A percentile compares a stretch with the other conserved stretches of the same genome.
These are phyloP conservation scores for Cucurbita maxima DNA, from an alignment of 306 rosid genomes.

Conservation along the genomic window DNA sequence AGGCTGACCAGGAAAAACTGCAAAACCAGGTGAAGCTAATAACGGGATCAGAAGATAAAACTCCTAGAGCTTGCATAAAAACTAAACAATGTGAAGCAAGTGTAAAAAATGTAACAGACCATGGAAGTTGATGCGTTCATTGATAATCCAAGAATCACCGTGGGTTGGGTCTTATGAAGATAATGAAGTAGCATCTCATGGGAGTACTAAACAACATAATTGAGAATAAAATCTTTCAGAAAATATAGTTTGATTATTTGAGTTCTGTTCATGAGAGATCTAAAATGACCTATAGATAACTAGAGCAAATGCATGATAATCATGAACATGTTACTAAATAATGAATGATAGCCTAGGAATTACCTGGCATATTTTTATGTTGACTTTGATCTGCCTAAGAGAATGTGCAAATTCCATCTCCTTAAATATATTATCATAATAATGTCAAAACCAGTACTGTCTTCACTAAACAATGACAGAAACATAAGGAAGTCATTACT, in stretches of 20 bases:
- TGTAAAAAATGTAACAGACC: conserved; percentile 24
- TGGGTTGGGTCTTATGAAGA: conserved; percentile 61
- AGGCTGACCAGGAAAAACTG: conserved; percentile 84
- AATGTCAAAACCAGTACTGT: conserved; percentile 1
- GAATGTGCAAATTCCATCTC: conserved; percentile 98
- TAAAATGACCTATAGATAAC: not conserved
- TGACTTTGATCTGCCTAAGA: conserved; percentile 76
- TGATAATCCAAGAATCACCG: conserved; percentile 77
- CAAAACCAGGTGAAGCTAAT: not conserved
- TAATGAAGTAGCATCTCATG: conserved; percentile 85
- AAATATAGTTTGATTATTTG: not conserved
- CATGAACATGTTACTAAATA: conserved; percentile 1
- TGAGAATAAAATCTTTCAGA: conserved; percentile 4
- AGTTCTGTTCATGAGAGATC: not conserved
- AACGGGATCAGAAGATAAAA: not conserved
- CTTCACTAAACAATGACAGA: not conserved
- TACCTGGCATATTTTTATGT: conserved; percentile 94
- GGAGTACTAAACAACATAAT: conserved; percentile 53
- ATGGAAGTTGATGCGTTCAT: conserved; percentile 84
- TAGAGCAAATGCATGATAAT: not conserved
- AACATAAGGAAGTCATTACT: not conserved
- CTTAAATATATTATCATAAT: conserved; percentile 20
- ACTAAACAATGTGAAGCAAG: not conserved
- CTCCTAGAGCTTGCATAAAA: not conserved
- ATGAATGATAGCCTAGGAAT: conserved; percentile 10